A percentile compares a stretch with the other conserved stretches of the same genome.
These are phyloP conservation scores for Venustampulla echinocandica DNA, from an alignment of 495 filamentous ascomycete species.

Conservation along the genomic window DNA sequence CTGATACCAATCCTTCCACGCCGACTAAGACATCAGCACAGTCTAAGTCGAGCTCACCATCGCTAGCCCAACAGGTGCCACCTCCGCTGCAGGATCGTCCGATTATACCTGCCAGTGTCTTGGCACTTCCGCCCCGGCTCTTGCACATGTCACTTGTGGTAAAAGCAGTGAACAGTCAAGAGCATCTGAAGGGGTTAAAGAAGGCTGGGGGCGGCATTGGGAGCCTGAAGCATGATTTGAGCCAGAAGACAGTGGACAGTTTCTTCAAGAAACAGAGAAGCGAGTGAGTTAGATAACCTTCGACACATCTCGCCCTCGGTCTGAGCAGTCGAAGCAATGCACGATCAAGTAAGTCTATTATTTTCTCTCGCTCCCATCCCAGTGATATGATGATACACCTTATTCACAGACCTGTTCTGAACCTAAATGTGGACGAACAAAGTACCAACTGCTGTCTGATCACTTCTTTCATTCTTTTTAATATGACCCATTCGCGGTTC, in stretches of 20 bases:
- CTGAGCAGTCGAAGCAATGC: background rate
- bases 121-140: background rate
- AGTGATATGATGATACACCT: constrained; percentile 53
- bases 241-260: constrained; percentile 64
- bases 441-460: constrained; percentile 77
- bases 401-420: constrained; percentile 81
- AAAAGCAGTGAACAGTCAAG: constrained; percentile 49
- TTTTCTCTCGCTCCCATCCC: background rate
- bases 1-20: background rate
- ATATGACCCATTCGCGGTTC: no score
- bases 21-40: no score
- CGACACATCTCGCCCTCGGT: background rate
- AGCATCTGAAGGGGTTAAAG: constrained; percentile 63
- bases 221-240: constrained; percentile 60
- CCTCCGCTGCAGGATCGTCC: background rate
- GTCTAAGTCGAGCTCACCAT: background rate
- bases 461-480: no score
- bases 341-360: constrained; percentile 7
- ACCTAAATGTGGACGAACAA: constrained; percentile 48
- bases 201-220: constrained; percentile 72
- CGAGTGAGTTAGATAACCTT: no score
- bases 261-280: constrained; percentile 57
- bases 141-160: constrained; percentile 29
- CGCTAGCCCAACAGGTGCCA: background rate
- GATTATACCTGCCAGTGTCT: background rate